Conservation (phyloP, 1,284 basidiomycete species). For the Cutaneotrichosporon arboriforme region DNA sequence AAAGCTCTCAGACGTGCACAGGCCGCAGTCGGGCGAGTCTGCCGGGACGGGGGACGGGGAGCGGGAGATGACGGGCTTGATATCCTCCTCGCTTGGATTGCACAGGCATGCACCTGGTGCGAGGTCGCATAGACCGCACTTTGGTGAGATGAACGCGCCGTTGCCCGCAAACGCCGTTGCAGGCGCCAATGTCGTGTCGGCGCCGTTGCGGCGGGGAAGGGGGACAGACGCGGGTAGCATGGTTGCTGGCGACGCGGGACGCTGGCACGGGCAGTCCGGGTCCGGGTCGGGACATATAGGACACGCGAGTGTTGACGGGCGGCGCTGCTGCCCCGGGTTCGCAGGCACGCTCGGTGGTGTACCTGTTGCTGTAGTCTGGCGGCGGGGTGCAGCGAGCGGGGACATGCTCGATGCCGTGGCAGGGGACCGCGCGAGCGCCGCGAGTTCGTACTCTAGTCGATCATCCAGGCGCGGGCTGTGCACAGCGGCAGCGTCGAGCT, state of each 20-base stretch:
- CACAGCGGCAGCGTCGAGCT: constrained; percentile 6
- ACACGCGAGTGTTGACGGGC: constrained; percentile 23
- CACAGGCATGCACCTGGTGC: constrained; percentile 40
- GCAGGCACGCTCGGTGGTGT: not conserved
- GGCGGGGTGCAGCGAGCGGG: constrained; percentile 11
- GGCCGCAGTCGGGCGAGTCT: constrained; percentile 27
- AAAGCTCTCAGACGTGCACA: constrained; percentile 40
- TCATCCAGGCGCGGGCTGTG: constrained; percentile 1
- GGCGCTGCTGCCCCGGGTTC: not conserved
- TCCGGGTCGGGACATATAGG: constrained; percentile 47
- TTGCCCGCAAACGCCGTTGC: not conserved
- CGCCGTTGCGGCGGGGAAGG: not conserved
- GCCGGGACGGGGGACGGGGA: constrained; percentile 16
- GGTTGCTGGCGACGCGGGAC: constrained; percentile 8
- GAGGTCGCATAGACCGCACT: constrained; percentile 37
- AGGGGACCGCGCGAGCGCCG: constrained; percentile 8
- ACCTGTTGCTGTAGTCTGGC: not conserved
- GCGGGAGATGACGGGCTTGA: constrained; percentile 29
- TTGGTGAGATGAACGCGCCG: constrained; percentile 1
- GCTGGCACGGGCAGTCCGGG: constrained; percentile 45
- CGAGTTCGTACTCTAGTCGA: constrained; percentile 8
- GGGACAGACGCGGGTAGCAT: not conserved
- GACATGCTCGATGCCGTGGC: constrained; percentile 8
- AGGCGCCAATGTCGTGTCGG: constrained; percentile 1
- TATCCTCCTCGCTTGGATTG: constrained; percentile 21